phyloP scores from a whole-genome alignment of 768 basidiomycete genomes.

The Phlebiopsis flavidoalba region DNA sequence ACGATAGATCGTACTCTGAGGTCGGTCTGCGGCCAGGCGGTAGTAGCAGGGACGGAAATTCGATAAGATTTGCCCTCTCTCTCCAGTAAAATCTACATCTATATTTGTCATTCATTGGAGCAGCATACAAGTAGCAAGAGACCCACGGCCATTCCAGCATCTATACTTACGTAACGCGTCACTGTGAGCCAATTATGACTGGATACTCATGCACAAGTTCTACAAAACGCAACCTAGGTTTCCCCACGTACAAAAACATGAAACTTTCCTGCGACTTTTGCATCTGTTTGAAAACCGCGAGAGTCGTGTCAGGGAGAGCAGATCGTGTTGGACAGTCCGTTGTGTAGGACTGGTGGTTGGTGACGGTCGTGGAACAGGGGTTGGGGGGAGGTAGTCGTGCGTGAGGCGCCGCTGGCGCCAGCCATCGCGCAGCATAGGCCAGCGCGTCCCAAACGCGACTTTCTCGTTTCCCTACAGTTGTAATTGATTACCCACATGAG shows the following conservation, averaged over 20 bases:
- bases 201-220: not conserved
- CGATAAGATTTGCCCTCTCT: conserved; percentile 92
- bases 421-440: too few relatives aligned
- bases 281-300: conserved; percentile 20
- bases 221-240: conserved; percentile 68
- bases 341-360: too few relatives aligned
- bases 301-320: too few relatives aligned
- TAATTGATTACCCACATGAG: too few relatives aligned
- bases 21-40: conserved; percentile 91
- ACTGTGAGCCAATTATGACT: not conserved
- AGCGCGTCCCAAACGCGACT: too few relatives aligned
- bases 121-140: conserved; percentile 14
- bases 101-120: not conserved
- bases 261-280: conserved; percentile 56
- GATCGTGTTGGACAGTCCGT: too few relatives aligned
- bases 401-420: too few relatives aligned
- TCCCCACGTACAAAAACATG: conserved; percentile 95
- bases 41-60: conserved; percentile 93
- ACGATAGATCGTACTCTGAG: conserved; percentile 95
- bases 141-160: conserved; percentile 90
- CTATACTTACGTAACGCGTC: conserved; percentile 31
- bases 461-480: too few relatives aligned
- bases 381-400: too few relatives aligned
- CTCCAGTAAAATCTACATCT: conserved; percentile 79
- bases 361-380: too few relatives aligned